Conservation (phyloP, 805 yeast species). For the Wickerhamomyces alni region DNA sequence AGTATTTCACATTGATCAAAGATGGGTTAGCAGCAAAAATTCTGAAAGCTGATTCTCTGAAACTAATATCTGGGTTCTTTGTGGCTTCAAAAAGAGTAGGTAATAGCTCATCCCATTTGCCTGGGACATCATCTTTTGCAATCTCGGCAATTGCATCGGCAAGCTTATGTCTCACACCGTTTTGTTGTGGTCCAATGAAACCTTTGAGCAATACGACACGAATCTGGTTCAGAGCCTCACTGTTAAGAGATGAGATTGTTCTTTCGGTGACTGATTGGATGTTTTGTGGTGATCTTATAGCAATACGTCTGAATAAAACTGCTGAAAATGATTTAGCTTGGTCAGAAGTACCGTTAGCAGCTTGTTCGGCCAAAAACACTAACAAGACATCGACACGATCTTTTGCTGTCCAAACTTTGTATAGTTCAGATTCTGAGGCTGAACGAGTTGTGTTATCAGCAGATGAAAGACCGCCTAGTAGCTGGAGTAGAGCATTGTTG, state of each 20-base stretch:
- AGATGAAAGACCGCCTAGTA: constrained; percentile 67
- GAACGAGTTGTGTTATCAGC: constrained; percentile 72
- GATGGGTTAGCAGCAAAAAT: constrained; percentile 82
- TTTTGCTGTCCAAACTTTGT: constrained; percentile 66
- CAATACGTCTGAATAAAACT: constrained; percentile 82
- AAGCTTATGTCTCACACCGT: constrained; percentile 80
- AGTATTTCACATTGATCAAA: constrained; percentile 54
- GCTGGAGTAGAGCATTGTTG: constrained; percentile 43
- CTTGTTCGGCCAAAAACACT: constrained; percentile 75
- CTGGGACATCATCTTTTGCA: constrained; percentile 59
- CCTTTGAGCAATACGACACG: constrained; percentile 67
- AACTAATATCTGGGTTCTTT: constrained; percentile 47
- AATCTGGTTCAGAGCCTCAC: constrained; percentile 53
- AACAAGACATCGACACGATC: constrained; percentile 66
- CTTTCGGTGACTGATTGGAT: constrained; percentile 64
- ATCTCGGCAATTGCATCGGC: constrained; percentile 94
- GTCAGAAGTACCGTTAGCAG: constrained; percentile 56
- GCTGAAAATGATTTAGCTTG: constrained; percentile 70
- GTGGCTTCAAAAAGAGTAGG: constrained; percentile 70
- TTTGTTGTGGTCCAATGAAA: constrained; percentile 60
- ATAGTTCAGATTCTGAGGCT: constrained; percentile 69
- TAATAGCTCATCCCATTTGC: constrained; percentile 72
- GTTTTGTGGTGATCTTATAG: constrained; percentile 70
- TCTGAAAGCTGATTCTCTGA: constrained; percentile 88
- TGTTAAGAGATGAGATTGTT: constrained; percentile 65